Evolutionary conservation across 2,329 filamentous ascomycete genomes (phyloP).

Genomic region (Neonectria magnoliae): DNA sequence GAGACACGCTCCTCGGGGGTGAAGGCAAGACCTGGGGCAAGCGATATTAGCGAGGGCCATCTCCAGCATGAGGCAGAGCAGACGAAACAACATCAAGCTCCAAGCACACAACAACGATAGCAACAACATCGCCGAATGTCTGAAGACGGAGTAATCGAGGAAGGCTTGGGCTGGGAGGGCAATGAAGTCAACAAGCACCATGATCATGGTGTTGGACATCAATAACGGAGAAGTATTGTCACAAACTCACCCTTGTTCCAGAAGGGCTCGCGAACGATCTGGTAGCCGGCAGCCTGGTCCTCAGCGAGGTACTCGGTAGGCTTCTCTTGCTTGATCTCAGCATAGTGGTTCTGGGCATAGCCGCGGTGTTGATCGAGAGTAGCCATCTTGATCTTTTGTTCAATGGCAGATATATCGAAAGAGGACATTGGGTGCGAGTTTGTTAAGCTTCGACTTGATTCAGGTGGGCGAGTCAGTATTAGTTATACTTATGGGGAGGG

Average conservation of each 20-base stretch:
- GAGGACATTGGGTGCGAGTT: constrained; percentile 65
- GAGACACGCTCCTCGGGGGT: constrained; percentile 69
- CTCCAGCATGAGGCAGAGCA: neutral
- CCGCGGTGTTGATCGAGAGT: constrained; percentile 69
- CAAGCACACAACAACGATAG: neutral
- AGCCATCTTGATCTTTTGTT: constrained; percentile 69
- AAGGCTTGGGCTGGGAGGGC: constrained; percentile 4
- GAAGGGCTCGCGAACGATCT: constrained; percentile 68
- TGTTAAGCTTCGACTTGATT: constrained; percentile 60
- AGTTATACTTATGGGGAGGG: constrained; percentile 50
- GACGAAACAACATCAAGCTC: neutral
- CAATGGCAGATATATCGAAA: constrained; percentile 66
- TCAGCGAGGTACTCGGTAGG: constrained; percentile 64
- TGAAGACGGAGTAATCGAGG: neutral
- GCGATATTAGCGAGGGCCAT: constrained; percentile 22
- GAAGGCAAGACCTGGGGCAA: constrained; percentile 66
- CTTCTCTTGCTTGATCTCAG: constrained; percentile 63
- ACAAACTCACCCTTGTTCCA: constrained; percentile 71
- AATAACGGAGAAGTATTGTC: constrained; percentile 12
- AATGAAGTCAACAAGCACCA: constrained; percentile 24
- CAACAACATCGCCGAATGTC: neutral
- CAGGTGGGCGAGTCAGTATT: constrained; percentile 63
- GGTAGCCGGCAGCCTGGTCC: constrained; percentile 66
- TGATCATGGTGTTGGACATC: constrained; percentile 20
- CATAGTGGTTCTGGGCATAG: constrained; percentile 66